Evolutionary conservation across 1,284 basidiomycete genomes (phyloP), one percentile per base, ranked within the genome.

Genomic region (Earliella scabrosa): DNA sequence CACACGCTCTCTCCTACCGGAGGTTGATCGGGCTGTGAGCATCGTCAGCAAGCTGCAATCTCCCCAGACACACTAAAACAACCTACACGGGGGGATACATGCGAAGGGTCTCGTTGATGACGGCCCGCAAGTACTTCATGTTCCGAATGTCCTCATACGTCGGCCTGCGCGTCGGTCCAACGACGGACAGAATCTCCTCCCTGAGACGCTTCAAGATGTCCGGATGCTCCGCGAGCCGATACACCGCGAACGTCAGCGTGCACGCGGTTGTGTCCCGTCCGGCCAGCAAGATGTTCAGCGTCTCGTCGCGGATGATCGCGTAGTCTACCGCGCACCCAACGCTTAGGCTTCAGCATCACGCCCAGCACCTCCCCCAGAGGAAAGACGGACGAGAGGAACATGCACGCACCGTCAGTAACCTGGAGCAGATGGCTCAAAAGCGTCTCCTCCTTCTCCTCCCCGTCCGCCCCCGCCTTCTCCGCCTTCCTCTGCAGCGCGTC

Each of bases 51-150:
- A n/a, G n/a, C n/a, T n/a, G n/a, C n/a, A n/a, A n/a, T n/a, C n/a
- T n/a, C n/a, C n/a, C n/a, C n/a, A n/a, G n/a, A n/a, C n/a, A n/a
- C n/a, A n/a, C n/a, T n/a, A n/a, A n/a, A n/a, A n/a, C n/a, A 5
- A 68, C 77, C 65, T 72, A 84, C 77, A 86, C 84, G 10, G 82
- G 73, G 5, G 87, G 86, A 66, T 82, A 86, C 18, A 88, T 68
- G 16, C 85, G 75, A 50, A 87, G 68, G 0, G 82, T 82, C 69
- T 88, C 85, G 53, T 78, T 78, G 56, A 78, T 73, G 14, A 77
- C 69, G 1, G 76, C 76, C 7, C 75, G 68, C 18, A 77, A 55
- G 54, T 75, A 79, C 55, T 74, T 75, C 71, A 78, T 75, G n/a
- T 71, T 67, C 18, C 71, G 66, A 27, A 79, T 61, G 38, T 76